Base-by-base conservation (phyloP, 768 basidiomycete species). In the Pleurotus sapidus region DNA sequence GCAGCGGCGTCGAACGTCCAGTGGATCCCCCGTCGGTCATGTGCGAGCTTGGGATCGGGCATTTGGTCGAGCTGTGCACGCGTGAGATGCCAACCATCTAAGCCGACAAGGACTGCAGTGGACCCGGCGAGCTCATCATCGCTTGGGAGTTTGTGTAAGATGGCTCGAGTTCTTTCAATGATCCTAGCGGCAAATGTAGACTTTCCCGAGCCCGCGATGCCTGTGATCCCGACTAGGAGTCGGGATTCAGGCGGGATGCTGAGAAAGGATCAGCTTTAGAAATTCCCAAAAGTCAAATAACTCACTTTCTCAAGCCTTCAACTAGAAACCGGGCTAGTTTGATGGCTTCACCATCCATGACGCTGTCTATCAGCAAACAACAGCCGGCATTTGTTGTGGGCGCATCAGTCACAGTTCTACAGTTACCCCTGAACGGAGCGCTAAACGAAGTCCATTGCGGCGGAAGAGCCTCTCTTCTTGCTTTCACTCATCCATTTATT, bases 41-140 rank as follows among this genome's bases (percentile, higher is more conserved):
- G 84, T 0, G 95, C 93, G 40, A 86, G 79, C 53, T 80, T 76
- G 0, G 94, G 88, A 68, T 97, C 86, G 12, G 84, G 83, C 66
- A 95, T 81, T 18, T 73, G 66, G 64, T 91, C 91, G 24, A 98
- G 82, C 61, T 91, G 84, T 3, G 84, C 81, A 20, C 93, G 84
- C 15, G 90, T 82, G 58, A 89, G 78, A 68, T 98, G 95, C 93
- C 94, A 98, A 9, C 96, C 95, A 67, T 98, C 95, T 39, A 94
- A 76, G 5, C 89, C 84, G 8, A 97, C 82, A 43, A 93, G 80
- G 30, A 89, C 76, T 4, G 86, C 91, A 14, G 69, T 58, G 25
- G 60, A 67, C 61, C 39, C 57, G 14, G 49, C 51, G 50, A 49
- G 46, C 17, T 50, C 55, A n/a, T 25, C n/a, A 1, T 37, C 54